Evolutionary conservation across 441 rosid genomes (phyloP).

Genomic region (Biscutella laevigata): DNA sequence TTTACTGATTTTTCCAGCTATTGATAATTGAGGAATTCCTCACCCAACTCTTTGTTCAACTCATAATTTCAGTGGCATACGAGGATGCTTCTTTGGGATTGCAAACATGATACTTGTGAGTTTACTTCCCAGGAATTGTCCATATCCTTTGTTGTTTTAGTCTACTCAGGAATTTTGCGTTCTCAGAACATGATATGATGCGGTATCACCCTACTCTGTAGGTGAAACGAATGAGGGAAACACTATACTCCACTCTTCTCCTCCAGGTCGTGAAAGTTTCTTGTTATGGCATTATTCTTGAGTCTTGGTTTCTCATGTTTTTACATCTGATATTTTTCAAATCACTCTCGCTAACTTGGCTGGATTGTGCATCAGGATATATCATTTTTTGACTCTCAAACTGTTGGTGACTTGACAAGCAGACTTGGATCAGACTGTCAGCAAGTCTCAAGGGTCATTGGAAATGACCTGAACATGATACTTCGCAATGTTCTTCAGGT

Average conservation of each 20-base stretch:
- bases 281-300: not conserved
- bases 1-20: not conserved
- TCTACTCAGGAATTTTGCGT: not conserved
- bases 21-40: slow-evolving; percentile 22
- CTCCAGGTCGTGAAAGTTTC: slow-evolving; percentile 50
- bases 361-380: slow-evolving; percentile 49
- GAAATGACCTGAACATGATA: slow-evolving; percentile 84
- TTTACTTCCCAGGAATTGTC: slow-evolving; percentile 9
- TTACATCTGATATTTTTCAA: not conserved
- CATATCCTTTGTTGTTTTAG: not conserved
- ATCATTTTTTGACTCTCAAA: slow-evolving; percentile 85
- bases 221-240: slow-evolving; percentile 96
- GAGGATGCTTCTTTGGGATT: slow-evolving; percentile 89
- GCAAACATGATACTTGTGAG: slow-evolving; percentile 97
- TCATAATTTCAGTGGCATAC: slow-evolving; percentile 59
- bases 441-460: slow-evolving; percentile 93
- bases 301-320: slow-evolving; percentile 16
- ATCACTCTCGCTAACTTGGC: slow-evolving; percentile 1
- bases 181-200: slow-evolving; percentile 10
- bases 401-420: slow-evolving; percentile 95
- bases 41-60: slow-evolving; percentile 22
- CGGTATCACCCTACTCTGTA: slow-evolving; percentile 20
- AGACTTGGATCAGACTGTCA: slow-evolving; percentile 98
- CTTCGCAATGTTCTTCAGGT: slow-evolving; percentile 89
- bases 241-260: slow-evolving; percentile 79